phyloP scores from a whole-genome alignment of 805 yeast species.

The Danielia reshetovae region DNA sequence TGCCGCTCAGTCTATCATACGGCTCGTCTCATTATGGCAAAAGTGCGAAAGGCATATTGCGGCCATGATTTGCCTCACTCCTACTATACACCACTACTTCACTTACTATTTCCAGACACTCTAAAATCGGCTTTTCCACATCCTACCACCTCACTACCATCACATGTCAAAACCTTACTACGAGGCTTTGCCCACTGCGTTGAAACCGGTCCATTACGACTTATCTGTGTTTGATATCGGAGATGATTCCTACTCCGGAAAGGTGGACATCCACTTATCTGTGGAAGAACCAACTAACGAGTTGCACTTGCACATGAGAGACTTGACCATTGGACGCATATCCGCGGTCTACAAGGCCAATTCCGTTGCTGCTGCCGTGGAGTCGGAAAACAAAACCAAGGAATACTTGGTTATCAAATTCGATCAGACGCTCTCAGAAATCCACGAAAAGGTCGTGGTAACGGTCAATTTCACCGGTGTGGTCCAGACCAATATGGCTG shows the following conservation, averaged over 20 bases:
- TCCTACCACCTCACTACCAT: no score
- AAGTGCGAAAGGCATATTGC: no score
- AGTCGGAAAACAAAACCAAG: slow-evolving; percentile 42
- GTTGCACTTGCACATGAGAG: slow-evolving; percentile 48
- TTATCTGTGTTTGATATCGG: slow-evolving; percentile 51
- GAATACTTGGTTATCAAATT: slow-evolving; percentile 66
- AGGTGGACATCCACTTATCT: slow-evolving; percentile 44
- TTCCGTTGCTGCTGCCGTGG: slow-evolving; percentile 20
- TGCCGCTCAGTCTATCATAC: no score
- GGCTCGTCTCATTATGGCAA: no score
- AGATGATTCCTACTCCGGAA: slow-evolving; percentile 45
- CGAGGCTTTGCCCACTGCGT: slow-evolving; percentile 56
- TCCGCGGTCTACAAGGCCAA: slow-evolving; percentile 21
- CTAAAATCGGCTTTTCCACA: no score
- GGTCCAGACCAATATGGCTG: slow-evolving; percentile 55
- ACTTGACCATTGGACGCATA: slow-evolving; percentile 26
- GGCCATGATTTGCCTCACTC: no score
- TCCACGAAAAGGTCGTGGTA: slow-evolving; percentile 24
- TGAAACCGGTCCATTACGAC: slow-evolving; percentile 72
- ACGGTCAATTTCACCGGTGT: slow-evolving; percentile 36
- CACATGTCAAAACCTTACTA: slow-evolving; percentile 24
- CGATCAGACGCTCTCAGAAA: slow-evolving; percentile 26
- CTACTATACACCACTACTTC: no score
- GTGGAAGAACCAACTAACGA: slow-evolving; percentile 40
- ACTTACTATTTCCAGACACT: no score